Base-by-base conservation (phyloP, 495 filamentous ascomycete genomes). In the Neurospora africana region DNA sequence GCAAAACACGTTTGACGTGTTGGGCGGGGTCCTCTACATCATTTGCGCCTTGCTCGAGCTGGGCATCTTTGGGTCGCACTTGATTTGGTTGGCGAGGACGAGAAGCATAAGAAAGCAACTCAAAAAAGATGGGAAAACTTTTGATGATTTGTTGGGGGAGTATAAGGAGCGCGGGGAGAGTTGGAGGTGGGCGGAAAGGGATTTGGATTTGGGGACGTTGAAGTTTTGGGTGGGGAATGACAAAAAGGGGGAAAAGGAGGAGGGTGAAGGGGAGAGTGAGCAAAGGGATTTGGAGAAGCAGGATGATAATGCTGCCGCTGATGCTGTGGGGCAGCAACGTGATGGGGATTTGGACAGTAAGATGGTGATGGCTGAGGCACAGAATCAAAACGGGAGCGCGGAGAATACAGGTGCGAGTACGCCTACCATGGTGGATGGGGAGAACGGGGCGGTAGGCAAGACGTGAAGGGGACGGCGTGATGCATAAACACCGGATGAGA, bases 11-110 rank as follows among this genome's bases (percentile, higher is more conserved):
- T 93, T 93, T 75, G 92, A 94, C 76, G 79, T 89, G 11, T 78
- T 93, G 0, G 92, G 89, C 5, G 91, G 91, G 3, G 84, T 89
- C 0, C 82, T 92, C 71, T 93, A 92, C 75, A 89, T 92, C 53
- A 75, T 90, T 5, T 89, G 89, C 21, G 81, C 90, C 37, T 40
- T 89, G 11, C 83, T 93, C 30, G 91, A 94, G 77, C 77, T 82
- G 0, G 91, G 90, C 2, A 91, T 94, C 68, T 91, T 92, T 73
- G 23, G 81, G 19, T 92, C 90, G 36, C 91, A 93, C 72, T 76
- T 88, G 39, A 81, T 91, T 69, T 93, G 91, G 89, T 84, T 89
- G 3, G 80, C 89, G 74, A 87, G 90, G 10, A 90, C 90, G 4
- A 84, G 90, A 5, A 83, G 83, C 44, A 76, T 91, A 33, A 86